Evolutionary conservation across 1,284 basidiomycete species (phyloP), one percentile per base, ranked within the genome.

Genomic region (Schizophyllum commune): DNA sequence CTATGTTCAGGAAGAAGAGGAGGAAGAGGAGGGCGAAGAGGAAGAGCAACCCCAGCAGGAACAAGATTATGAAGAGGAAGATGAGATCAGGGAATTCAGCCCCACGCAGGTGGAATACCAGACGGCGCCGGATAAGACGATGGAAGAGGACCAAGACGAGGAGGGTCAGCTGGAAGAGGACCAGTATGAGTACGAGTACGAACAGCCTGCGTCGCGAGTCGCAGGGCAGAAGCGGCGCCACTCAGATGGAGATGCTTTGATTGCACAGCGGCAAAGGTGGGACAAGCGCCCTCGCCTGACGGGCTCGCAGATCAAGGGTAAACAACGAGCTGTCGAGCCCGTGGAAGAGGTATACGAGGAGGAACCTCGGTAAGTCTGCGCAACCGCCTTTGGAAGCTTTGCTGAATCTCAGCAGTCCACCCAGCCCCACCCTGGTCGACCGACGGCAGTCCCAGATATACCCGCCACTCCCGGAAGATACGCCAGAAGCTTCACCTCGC

Each of bases 1-100:
- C 34, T 89, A 88, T 63, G 86, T 90, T 56, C 85, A 88, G 19
- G 81, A 84, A 89, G 65, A 88, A 84, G 69, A 75, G 77, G 0
- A 88, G 82, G 69, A 82, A 81, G 32, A 65, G 71, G 15, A 75
- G 84, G 61, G 86, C 79, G 71, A 85, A 78, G 68, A 75, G 73
- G 22, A 62, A 17, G 13, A 11, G 3, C 27, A 27, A 5, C 27
- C 27, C 27, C 27, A 27, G 27, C 27, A 27, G 5, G 27, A 27
- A 5, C 27, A 27, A 27, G 27, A 27, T 27, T 27, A 27, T 27
- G 27, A 27, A 27, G 27, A 27, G 27, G 27, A 27, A 27, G 27
- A 27, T 5, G 27, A 27, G 5, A 27, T 27, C 27, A 27, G 27
- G 27, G 27, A 27, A 27, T 27, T 27, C 5, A 27, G 27, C 5